These are phyloP conservation scores for Apiospora saccharicola DNA, from an alignment of 2,329 filamentous ascomycete species.

Conservation along the genomic window DNA sequence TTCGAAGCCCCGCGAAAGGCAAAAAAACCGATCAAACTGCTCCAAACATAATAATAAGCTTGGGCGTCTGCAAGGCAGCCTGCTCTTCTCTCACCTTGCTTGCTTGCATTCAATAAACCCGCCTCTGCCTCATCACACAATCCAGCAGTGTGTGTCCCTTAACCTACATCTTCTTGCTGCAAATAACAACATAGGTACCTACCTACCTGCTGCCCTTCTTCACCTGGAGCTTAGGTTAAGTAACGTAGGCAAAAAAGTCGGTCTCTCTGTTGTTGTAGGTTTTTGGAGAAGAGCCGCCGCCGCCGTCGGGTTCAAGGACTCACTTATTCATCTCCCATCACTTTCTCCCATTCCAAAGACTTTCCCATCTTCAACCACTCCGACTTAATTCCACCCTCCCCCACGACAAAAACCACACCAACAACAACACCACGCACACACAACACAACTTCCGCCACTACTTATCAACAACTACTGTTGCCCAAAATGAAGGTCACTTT, in stretches of 20 bases:
- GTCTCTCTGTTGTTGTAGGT: not conserved
- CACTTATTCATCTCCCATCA: conserved; percentile 9
- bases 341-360: conserved; percentile 17
- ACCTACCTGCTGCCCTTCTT: not conserved
- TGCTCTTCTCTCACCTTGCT: not conserved
- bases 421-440: not conserved
- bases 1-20: conserved; percentile 18
- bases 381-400: conserved; percentile 16
- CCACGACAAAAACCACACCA: conserved; percentile 1
- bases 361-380: conserved; percentile 16
- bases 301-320: not conserved
- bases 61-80: conserved; percentile 13
- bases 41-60: conserved; percentile 6
- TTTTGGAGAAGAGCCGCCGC: not conserved
- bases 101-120: not conserved
- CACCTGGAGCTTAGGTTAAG: conserved; percentile 1
- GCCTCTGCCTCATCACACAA: conserved; percentile 11
- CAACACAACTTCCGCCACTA: not conserved
- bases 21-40: conserved; percentile 13
- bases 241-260: not conserved
- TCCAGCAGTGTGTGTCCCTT: not conserved
- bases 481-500: conserved; percentile 73
- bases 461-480: conserved; percentile 5
- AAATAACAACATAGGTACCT: conserved; percentile 5
- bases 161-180: not conserved